Evolutionary conservation across 306 rosid genomes (phyloP).

Genomic region (Neltuma alba): DNA sequence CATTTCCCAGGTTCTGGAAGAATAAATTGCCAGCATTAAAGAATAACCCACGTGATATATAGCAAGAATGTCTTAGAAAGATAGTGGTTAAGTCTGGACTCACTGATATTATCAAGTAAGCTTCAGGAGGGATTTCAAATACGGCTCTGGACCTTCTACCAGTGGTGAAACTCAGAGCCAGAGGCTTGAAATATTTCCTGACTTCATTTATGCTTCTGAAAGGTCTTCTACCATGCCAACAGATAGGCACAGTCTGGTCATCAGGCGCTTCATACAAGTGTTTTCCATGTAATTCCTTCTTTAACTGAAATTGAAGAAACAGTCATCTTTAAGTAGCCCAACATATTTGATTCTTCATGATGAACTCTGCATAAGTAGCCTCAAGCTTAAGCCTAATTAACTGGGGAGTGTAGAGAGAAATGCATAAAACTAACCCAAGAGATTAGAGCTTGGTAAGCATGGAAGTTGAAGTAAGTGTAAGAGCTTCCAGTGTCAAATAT

Average conservation of each 20-base stretch:
- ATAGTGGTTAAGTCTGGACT: constrained; percentile 21
- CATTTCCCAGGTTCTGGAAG: constrained; percentile 73
- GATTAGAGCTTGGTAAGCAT: constrained; percentile 61
- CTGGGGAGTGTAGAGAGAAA: constrained; percentile 2
- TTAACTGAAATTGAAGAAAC: constrained; percentile 52
- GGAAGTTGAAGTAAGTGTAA: constrained; percentile 76
- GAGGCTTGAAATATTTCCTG: constrained; percentile 85
- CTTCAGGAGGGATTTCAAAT: constrained; percentile 80
- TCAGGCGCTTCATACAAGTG: constrained; percentile 59
- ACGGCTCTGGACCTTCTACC: constrained; percentile 53
- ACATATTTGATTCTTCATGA: not conserved
- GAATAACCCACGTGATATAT: constrained; percentile 3
- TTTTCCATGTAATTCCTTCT: constrained; percentile 57
- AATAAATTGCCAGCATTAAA: constrained; percentile 23
- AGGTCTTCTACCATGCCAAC: constrained; percentile 82
- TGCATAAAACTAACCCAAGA: constrained; percentile 58
- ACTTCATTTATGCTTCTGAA: constrained; percentile 69
- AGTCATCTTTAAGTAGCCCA: not conserved
- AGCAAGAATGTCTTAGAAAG: constrained; percentile 25
- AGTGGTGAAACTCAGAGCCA: constrained; percentile 53
- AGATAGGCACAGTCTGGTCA: constrained; percentile 67
- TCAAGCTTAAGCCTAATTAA: not conserved
- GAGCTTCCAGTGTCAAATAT: constrained; percentile 90
- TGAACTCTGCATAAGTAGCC: not conserved
- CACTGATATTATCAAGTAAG: constrained; percentile 80